Conservation (phyloP, 129 eudicot species). For the Solidago caesia region DNA sequence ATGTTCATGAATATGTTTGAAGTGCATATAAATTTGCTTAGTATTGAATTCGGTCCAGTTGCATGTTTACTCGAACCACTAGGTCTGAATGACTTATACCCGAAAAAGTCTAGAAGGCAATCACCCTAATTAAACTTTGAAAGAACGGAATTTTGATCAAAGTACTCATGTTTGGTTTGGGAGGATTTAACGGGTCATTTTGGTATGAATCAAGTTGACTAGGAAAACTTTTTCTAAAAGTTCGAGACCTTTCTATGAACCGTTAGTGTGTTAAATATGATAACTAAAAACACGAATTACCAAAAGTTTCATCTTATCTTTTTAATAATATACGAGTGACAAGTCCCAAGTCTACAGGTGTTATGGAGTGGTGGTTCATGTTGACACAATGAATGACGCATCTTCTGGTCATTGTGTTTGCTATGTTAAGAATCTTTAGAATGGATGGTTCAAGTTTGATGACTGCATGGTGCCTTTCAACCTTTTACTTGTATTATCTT, state of each 20-base stretch:
- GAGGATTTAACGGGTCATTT: neutral
- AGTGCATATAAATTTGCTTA: slow-evolving; percentile 93
- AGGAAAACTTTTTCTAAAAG: no score
- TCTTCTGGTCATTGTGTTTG: slow-evolving; percentile 87
- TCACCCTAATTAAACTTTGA: slow-evolving; percentile 24
- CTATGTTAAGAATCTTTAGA: slow-evolving; percentile 67
- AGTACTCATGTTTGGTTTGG: neutral
- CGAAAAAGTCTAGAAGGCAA: slow-evolving; percentile 94
- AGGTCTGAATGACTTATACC: slow-evolving; percentile 93
- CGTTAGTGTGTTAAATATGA: no score
- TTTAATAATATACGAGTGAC: slow-evolving; percentile 41
- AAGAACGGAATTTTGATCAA: neutral
- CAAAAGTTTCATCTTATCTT: neutral
- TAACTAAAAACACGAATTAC: neutral
- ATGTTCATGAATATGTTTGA: slow-evolving; percentile 96
- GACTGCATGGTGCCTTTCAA: slow-evolving; percentile 59
- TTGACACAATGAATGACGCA: slow-evolving; percentile 68
- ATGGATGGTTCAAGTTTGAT: slow-evolving; percentile 80
- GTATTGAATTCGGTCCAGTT: slow-evolving; percentile 95
- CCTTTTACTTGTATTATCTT: neutral
- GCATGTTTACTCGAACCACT: slow-evolving; percentile 98
- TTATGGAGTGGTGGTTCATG: slow-evolving; percentile 95
- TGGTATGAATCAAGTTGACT: neutral
- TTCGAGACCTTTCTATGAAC: neutral
- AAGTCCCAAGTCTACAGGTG: slow-evolving; percentile 70